phyloP scores from a whole-genome alignment of 1,139 yeast genomes.

The Taphrina communis region DNA sequence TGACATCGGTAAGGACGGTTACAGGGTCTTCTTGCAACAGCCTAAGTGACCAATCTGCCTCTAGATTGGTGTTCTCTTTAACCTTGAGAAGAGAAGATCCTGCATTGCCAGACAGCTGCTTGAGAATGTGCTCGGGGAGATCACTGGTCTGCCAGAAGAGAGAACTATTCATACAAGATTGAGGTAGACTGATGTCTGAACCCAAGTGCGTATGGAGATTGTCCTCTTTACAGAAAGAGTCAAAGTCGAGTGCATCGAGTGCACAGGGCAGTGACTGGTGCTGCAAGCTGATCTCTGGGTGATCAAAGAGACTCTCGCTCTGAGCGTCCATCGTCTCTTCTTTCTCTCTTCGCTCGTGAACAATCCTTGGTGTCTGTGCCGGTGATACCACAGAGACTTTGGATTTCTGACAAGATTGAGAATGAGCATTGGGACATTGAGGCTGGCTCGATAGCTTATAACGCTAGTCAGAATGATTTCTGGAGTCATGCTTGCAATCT shows the following conservation, averaged over 20 bases:
- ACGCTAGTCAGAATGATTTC: background rate
- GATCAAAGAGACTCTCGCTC: constrained; percentile 13
- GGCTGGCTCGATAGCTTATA: background rate
- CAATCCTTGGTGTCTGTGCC: too few relatives aligned
- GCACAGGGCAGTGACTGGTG: background rate
- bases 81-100: background rate
- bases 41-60: constrained; percentile 2
- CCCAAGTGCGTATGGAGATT: background rate
- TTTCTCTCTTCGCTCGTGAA: too few relatives aligned
- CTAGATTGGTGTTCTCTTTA: background rate
- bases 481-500: background rate
- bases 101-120: background rate
- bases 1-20: background rate
- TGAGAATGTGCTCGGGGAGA: background rate
- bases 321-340: background rate
- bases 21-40: background rate
- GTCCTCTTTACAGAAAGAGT: background rate
- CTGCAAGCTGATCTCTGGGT: constrained; percentile 7
- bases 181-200: background rate
- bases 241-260: constrained; percentile 5
- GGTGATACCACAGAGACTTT: background rate
- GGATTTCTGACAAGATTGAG: background rate
- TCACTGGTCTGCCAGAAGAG: background rate
- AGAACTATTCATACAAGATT: background rate
- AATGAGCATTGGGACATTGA: background rate